Percentiles rank a stretch among this genome's conserved stretches.
Evolutionary conservation across 352 stramenopile genomes (phyloP).

Genomic region (Blastocystis sp.): DNA sequence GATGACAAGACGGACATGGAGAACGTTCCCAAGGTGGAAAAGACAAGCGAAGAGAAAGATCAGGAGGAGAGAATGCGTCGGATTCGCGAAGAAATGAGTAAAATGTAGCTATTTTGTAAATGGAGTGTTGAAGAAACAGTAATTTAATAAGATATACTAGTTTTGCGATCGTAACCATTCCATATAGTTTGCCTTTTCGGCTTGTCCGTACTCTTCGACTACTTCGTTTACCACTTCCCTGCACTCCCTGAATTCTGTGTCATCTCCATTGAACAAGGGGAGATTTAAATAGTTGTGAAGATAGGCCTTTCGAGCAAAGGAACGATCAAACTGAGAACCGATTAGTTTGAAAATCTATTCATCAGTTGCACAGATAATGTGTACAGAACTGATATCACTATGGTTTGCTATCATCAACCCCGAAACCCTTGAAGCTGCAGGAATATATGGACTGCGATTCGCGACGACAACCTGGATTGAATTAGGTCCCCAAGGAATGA

Average conservation of each 20-base stretch:
- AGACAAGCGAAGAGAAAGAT: background rate
- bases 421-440: constrained; percentile 68
- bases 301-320: constrained; percentile 94
- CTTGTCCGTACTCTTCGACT: constrained; percentile 18
- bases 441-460: background rate
- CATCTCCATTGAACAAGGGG: constrained; percentile 80
- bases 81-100: constrained; percentile 11
- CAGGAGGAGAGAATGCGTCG: background rate
- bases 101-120: background rate
- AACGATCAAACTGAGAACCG: constrained; percentile 89
- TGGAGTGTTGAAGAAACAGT: no score
- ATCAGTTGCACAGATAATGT: constrained; percentile 64
- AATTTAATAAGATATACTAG: background rate
- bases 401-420: constrained; percentile 98
- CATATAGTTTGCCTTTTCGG: constrained; percentile 28
- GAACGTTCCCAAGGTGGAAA: background rate
- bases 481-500: constrained; percentile 97
- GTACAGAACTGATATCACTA: constrained; percentile 85
- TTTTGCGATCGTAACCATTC: background rate
- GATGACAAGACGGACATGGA: background rate
- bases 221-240: background rate
- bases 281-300: constrained; percentile 96
- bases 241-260: constrained; percentile 52
- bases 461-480: constrained; percentile 85
- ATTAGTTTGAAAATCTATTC: constrained; percentile 75